These are phyloP conservation scores for Phytophthora citricola DNA, from an alignment of 352 stramenopile genomes.

Conservation along the genomic window DNA sequence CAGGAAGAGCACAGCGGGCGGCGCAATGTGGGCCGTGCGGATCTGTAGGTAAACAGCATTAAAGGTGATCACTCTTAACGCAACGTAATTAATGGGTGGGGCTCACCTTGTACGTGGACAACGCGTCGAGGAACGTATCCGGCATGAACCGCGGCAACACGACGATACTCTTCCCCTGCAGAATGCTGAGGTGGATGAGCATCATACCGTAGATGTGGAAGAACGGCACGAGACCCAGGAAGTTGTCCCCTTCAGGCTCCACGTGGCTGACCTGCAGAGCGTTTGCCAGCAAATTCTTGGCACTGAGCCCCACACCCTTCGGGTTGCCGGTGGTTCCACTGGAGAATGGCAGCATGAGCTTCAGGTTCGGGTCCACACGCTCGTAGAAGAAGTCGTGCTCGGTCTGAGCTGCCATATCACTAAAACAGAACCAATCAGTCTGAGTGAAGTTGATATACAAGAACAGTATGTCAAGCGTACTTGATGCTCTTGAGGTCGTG, in stretches of 20 bases:
- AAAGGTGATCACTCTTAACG: not conserved
- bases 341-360: conserved; percentile 88
- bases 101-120: conserved; percentile 64
- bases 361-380: conserved; percentile 61
- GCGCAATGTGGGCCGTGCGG: conserved; percentile 76
- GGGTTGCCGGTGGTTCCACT: conserved; percentile 92
- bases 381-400: conserved; percentile 55
- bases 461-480: conserved; percentile 7
- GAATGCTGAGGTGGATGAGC: conserved; percentile 84
- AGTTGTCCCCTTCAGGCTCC: conserved; percentile 59
- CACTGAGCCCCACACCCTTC: conserved; percentile 82
- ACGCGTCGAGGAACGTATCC: conserved; percentile 83
- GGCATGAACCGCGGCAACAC: conserved; percentile 92
- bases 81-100: not conserved
- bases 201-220: conserved; percentile 96
- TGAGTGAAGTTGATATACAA: not conserved
- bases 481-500: conserved; percentile 45
- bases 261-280: conserved; percentile 82
- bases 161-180: conserved; percentile 84
- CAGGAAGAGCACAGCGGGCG: conserved; percentile 49
- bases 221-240: conserved; percentile 88
- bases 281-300: conserved; percentile 92
- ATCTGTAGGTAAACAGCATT: conserved; percentile 32
- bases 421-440: conserved; percentile 19
- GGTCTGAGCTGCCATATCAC: conserved; percentile 43